These are phyloP conservation scores for Suillus tomentosus DNA, from an alignment of 768 basidiomycete species.

Conservation along the genomic window DNA sequence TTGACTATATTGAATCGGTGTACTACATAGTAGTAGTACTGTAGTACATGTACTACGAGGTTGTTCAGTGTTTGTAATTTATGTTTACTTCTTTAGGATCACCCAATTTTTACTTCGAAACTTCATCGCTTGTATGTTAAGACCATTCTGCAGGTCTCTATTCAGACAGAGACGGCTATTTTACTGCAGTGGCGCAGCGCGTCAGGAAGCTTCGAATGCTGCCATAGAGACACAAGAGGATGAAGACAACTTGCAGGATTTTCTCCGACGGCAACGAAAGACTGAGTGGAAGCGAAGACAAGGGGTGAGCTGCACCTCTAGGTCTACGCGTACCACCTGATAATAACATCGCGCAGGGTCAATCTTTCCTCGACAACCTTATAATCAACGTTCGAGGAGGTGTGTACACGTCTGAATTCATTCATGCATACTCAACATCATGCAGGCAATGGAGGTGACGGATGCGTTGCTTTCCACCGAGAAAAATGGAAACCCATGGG, in stretches of 20 bases:
- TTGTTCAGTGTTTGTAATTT: neutral
- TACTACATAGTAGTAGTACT: neutral
- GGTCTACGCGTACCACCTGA: slow-evolving; percentile 3
- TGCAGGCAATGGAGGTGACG: slow-evolving; percentile 83
- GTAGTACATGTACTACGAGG: too few species aligned
- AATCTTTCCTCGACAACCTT: slow-evolving; percentile 80
- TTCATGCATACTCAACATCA: slow-evolving; percentile 11
- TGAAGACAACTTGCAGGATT: neutral
- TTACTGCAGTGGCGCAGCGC: neutral
- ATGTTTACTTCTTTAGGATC: neutral
- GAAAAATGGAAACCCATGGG: slow-evolving; percentile 84
- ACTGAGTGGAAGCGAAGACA: slow-evolving; percentile 80
- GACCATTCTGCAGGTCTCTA: slow-evolving; percentile 9
- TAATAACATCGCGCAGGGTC: slow-evolving; percentile 49
- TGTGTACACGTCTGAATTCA: slow-evolving; percentile 31
- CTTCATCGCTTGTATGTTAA: slow-evolving; percentile 18
- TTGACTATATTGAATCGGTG: neutral
- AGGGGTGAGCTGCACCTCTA: slow-evolving; percentile 45
- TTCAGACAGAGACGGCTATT: slow-evolving; percentile 3
- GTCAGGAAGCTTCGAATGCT: slow-evolving; percentile 2
- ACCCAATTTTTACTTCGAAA: neutral
- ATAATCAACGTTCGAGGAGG: slow-evolving; percentile 80
- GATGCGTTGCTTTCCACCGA: slow-evolving; percentile 91
- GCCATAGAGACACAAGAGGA: neutral
- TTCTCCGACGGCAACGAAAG: slow-evolving; percentile 46